Conservation (phyloP, 2,329 filamentous ascomycete species). For the Elsinoe arachidis region DNA sequence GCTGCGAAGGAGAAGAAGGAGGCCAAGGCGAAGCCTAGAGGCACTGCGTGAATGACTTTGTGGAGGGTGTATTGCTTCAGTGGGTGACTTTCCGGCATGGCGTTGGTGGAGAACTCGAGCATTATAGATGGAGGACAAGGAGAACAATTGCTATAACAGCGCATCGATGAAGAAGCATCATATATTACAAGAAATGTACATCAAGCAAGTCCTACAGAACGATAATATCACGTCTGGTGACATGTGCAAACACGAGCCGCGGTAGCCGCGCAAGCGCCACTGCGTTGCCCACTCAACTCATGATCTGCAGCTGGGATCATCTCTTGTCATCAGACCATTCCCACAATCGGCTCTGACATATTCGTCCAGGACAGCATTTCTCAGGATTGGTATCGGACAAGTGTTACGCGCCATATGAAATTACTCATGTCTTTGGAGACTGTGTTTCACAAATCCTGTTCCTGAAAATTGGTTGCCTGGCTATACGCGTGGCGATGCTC, state of each 20-base stretch:
- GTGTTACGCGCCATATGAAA: background rate
- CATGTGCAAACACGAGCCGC: background rate
- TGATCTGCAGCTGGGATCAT: background rate
- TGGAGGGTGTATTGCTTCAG: background rate
- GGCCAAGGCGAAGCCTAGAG: constrained; percentile 76
- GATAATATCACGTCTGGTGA: background rate
- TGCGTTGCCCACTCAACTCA: constrained; percentile 7
- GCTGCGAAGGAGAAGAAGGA: constrained; percentile 94
- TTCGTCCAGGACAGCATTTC: no score
- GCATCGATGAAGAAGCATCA: background rate
- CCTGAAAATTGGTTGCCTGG: constrained; percentile 7
- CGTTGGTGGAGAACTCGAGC: constrained; percentile 5
- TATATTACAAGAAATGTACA: background rate
- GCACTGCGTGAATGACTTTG: constrained; percentile 30
- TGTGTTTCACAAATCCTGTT: background rate
- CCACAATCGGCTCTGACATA: no score
- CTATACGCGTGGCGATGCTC: constrained; percentile 5
- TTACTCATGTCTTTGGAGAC: background rate
- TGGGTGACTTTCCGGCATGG: background rate
- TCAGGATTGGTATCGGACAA: no score
- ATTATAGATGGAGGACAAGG: background rate
- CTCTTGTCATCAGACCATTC: background rate
- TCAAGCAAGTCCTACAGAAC: background rate
- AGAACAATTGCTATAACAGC: background rate
- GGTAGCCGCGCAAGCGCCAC: background rate